Conservation (phyloP, 805 yeast species). For the Teunomyces lycoperdinae region DNA sequence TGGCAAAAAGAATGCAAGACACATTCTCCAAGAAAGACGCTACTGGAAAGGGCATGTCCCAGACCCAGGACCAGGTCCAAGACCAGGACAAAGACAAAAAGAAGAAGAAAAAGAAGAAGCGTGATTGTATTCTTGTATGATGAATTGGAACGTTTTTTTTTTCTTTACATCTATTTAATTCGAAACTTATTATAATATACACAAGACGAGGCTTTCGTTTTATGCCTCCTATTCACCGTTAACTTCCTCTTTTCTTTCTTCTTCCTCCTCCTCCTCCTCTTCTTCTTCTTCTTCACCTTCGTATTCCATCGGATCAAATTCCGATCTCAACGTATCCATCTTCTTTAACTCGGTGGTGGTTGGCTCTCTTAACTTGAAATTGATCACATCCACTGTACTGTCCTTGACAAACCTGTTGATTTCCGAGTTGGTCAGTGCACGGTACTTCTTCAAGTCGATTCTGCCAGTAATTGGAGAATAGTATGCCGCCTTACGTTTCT, state of each 20-base stretch:
- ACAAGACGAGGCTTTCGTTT: background rate
- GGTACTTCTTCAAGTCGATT: slow-evolving; percentile 79
- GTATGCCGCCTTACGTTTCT: slow-evolving; percentile 55
- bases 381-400: slow-evolving; percentile 58
- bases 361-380: slow-evolving; percentile 66
- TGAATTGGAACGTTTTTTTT: background rate
- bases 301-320: slow-evolving; percentile 76
- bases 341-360: slow-evolving; percentile 63
- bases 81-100: slow-evolving; percentile 3
- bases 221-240: background rate
- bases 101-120: slow-evolving; percentile 16
- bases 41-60: background rate
- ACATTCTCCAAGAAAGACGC: slow-evolving; percentile 18
- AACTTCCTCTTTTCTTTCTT: slow-evolving; percentile 12
- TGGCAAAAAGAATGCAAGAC: slow-evolving; percentile 46
- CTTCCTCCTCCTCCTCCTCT: slow-evolving; percentile 36
- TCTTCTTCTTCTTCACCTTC: slow-evolving; percentile 59
- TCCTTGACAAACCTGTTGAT: slow-evolving; percentile 54
- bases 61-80: background rate
- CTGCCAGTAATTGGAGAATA: slow-evolving; percentile 78
- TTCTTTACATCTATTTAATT: background rate
- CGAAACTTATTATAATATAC: background rate
- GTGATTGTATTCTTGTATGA: slow-evolving; percentile 22
- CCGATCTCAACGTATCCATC: slow-evolving; percentile 67
- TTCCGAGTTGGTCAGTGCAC: slow-evolving; percentile 59